Evolutionary conservation across 352 stramenopile species (phyloP).

Genomic region (Phytopythium boreale): DNA sequence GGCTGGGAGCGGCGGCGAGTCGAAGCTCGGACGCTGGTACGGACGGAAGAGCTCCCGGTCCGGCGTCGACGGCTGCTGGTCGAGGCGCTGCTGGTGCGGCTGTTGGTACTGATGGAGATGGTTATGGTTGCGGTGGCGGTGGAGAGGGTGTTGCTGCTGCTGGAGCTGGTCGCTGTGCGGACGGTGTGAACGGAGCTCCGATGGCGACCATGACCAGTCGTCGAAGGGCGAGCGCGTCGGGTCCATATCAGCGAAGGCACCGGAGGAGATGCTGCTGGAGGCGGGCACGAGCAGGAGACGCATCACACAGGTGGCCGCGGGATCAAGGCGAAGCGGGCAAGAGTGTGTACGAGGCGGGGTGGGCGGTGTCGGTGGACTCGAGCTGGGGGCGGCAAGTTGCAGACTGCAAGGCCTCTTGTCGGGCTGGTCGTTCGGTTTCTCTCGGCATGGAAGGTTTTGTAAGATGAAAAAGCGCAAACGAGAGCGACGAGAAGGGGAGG

Average conservation of each 20-base stretch:
- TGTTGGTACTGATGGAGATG: not conserved
- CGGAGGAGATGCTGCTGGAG: not conserved
- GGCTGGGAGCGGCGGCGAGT: not conserved
- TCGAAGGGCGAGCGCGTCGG: not conserved
- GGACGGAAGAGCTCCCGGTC: not conserved
- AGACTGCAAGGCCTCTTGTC: not conserved
- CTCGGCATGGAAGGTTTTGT: not conserved
- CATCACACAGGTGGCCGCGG: not conserved
- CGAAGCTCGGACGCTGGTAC: not conserved
- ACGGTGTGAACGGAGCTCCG: not conserved
- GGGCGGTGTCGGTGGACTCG: not conserved
- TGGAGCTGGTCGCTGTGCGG: not conserved
- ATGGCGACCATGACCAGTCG: not conserved
- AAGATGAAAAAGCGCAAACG: constrained; percentile 1
- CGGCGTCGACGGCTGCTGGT: not conserved
- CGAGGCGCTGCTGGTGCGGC: not conserved
- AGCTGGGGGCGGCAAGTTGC: not conserved
- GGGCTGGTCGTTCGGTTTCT: not conserved
- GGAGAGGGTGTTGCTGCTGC: not conserved
- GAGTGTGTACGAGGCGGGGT: not conserved
- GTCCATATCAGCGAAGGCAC: not conserved
- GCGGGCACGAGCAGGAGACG: not conserved
- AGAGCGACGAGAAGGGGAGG: no score
- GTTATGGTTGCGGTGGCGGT: not conserved
- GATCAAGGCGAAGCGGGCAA: not conserved